Base-by-base conservation (phyloP, 805 yeast genomes). In the Zygosaccharomyces siamensis region DNA sequence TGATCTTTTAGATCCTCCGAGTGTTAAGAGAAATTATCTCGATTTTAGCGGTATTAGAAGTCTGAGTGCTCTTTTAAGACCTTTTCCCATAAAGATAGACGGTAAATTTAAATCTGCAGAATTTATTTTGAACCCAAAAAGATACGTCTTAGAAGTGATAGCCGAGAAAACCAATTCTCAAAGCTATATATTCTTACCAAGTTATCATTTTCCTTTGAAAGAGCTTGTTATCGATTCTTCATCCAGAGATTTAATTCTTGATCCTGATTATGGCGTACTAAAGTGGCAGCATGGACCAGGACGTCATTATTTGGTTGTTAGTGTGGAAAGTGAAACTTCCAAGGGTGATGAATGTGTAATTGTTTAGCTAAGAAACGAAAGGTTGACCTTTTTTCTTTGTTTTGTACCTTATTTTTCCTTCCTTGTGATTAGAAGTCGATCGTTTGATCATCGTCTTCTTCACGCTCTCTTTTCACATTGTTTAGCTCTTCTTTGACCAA, bases 51-150 rank as follows among this genome's bases (percentile, higher is more conserved):
- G 97, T 1, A 76, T 84, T 1, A 72, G 97, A 35, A 95, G 93
- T 0, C 74, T 78, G 1, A 78, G 77, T 44, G 89, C 97, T 0
- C 78, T 86, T 0, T 68, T 87, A 24, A 74, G 99, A 41, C 97
- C 98, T 2, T 84, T 75, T 54, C 83, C 89, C 1, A 63, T 81
- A 1, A 77, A 83, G 3, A 73, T 84, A 0, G 73, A 73, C 30
- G 98, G 98, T 2, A 57, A 58, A 1, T 74, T 85, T 11, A 61
- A 61, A 5, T 64, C 68, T 16, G 77, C 83, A 12, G 80, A 75
- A 44, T 89, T 89, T 63, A 82, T 86, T 50, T 56, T 86, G 44
- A 66, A 67, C 38, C 62, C 68, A 4, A 70, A 71, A 18, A 66
- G 61, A 26, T 88, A 80, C 61, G 60, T 63, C 0, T 64, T 88